Conservation (phyloP, 2,329 filamentous ascomycete species). For the Epichloe glyceriae region DNA sequence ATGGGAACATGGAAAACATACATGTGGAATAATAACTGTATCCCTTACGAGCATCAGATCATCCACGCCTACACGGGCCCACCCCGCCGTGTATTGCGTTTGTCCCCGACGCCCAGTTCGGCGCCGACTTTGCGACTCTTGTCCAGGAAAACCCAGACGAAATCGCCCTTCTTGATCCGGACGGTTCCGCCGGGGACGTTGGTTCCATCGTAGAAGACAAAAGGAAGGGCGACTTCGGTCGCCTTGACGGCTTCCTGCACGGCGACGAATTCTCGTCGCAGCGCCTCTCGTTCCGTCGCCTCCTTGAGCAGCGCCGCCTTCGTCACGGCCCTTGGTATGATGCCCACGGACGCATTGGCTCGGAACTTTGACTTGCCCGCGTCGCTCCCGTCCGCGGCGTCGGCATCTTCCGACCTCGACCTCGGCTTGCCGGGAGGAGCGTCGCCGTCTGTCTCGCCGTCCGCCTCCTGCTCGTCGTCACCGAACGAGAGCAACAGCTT, state of each 20-base stretch:
- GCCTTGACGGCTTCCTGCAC: conserved; percentile 79
- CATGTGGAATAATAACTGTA: conserved; percentile 86
- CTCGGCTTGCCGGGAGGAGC: neutral
- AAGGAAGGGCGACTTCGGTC: conserved; percentile 82
- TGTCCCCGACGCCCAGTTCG: conserved; percentile 61
- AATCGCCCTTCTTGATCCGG: conserved; percentile 84
- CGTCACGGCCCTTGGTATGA: conserved; percentile 54
- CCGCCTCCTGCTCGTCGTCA: conserved; percentile 47
- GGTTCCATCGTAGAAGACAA: conserved; percentile 93
- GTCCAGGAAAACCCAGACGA: conserved; percentile 86
- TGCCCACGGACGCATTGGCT: conserved; percentile 46
- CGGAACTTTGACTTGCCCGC: conserved; percentile 34
- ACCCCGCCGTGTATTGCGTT: conserved; percentile 56
- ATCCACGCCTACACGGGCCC: conserved; percentile 89
- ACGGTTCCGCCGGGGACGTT: conserved; percentile 77
- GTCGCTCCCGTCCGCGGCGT: conserved; percentile 10
- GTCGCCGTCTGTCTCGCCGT: conserved; percentile 21
- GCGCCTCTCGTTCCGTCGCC: conserved; percentile 61
- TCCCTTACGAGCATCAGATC: conserved; percentile 88
- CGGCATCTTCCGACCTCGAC: conserved; percentile 11
- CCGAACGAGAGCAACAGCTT: conserved; percentile 52
- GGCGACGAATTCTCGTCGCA: conserved; percentile 69
- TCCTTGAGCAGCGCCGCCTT: conserved; percentile 70
- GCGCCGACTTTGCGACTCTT: conserved; percentile 83
- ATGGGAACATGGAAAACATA: conserved; percentile 39